phyloP scores from a whole-genome alignment of 129 eudicot genomes.

The sunflower (Helianthus annuus) region DNA sequence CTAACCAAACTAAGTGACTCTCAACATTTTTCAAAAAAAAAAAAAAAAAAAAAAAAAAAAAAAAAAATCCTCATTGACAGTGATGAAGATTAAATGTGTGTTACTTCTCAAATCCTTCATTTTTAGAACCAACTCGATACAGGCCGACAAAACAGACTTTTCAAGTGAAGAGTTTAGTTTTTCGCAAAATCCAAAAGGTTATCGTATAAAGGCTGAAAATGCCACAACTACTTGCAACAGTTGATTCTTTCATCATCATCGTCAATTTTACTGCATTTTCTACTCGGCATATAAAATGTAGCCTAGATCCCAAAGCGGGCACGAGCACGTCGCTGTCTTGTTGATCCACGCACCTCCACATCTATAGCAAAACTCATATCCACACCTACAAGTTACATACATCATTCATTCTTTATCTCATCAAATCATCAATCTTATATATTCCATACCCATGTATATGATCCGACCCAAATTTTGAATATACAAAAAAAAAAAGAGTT shows the following conservation, averaged over 20 bases:
- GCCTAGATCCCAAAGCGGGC: constrained; percentile 59
- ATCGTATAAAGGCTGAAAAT: not conserved
- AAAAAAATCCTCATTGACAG: too few species aligned
- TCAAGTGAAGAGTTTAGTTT: not conserved
- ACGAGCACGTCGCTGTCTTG: constrained; percentile 58
- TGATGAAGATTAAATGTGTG: too few species aligned
- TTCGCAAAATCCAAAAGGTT: not conserved
- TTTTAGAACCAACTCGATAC: too few species aligned
- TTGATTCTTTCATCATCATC: not conserved
- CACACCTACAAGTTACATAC: constrained; percentile 53
- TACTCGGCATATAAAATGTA: constrained; percentile 26
- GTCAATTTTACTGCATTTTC: not conserved
- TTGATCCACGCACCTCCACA: constrained; percentile 78
- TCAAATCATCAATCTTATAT: not conserved
- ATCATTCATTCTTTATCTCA: not conserved
- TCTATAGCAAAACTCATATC: constrained; percentile 66
- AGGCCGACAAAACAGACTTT: not conserved
- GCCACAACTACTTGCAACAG: not conserved
- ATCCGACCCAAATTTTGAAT: not conserved
- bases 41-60: too few species aligned
- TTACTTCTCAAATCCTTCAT: too few species aligned
- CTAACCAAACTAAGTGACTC: too few species aligned
- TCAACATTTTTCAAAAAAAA: too few species aligned
- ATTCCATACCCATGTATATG: too few species aligned
- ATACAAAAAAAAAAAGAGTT: not conserved